Evolutionary conservation across 129 eudicot genomes (phyloP).

Genomic region (Heracleum sosnowskyi): DNA sequence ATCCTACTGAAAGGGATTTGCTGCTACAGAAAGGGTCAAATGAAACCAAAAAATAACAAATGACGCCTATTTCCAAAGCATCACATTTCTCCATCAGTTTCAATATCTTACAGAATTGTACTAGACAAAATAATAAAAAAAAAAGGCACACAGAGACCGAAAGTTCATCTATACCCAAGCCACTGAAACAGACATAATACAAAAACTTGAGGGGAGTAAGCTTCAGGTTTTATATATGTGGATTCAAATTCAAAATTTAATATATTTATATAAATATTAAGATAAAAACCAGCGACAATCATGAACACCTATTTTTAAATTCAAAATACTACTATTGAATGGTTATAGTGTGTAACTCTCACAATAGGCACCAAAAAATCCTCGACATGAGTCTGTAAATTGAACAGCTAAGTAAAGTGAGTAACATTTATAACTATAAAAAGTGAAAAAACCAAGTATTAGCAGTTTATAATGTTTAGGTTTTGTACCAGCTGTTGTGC

Average conservation of each 20-base stretch:
- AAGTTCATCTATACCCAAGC: background rate
- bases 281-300: background rate
- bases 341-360: background rate
- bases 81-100: background rate
- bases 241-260: background rate
- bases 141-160: background rate
- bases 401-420: background rate
- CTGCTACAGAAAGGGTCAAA: background rate
- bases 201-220: background rate
- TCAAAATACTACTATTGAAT: background rate
- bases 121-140: background rate
- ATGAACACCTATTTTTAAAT: background rate
- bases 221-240: background rate
- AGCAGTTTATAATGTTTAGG: conserved; percentile 9
- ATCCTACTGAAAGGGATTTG: too few species aligned
- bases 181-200: background rate
- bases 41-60: background rate
- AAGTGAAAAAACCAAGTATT: background rate
- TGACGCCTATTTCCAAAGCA: background rate
- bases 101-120: background rate
- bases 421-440: background rate
- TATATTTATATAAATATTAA: too few species aligned
- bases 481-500: conserved; percentile 89
- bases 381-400: background rate
- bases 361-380: background rate